Evolutionary conservation across 2,329 filamentous ascomycete species (phyloP), one percentile per base, ranked within the genome.

Genomic region (Dothideomycetes sp.): DNA sequence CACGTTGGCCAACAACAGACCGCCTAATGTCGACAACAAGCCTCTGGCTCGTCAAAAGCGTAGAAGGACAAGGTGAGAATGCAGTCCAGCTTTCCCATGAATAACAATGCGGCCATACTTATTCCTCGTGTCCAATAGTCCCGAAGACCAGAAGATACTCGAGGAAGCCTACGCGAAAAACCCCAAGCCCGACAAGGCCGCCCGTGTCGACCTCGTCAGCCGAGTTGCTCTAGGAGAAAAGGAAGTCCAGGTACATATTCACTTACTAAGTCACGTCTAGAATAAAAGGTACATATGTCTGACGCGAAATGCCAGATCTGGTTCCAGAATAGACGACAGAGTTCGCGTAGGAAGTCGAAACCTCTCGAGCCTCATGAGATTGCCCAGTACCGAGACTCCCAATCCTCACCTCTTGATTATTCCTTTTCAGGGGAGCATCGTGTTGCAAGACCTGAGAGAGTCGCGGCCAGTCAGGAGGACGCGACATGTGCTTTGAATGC

Each of bases 241-340:
- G 63, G 88, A 95, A 68, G 86, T 95, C 25, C 89, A 95, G 78
- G 89, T 94, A 67, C 28, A 17, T 18, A 28, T 13, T 15, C 34
- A 28, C 17, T 27, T 10, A 31, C 9, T 5, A n/a, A 10, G 4
- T 15, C 7, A 40, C 34, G 30, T 30, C 23, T 11, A 17, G 13
- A 23, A 32, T n/a, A n/a, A n/a, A n/a, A n/a, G n/a, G n/a, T n/a
- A n/a, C n/a, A n/a, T n/a, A n/a, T n/a, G n/a, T n/a, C 45, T 46
- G 51, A 50, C 51, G 53, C 62, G 55, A 64, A 35, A 25, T 31
- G 47, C 30, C 51, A 95, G 89, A 94, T 95, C 53, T 96, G 89
- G 89, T 95, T 95, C 64, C 89, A 95, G 57, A 95, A 95, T 57
- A 78, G 87, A 56, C 76, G 89, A 50, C 89, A 96, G 62, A 94